Conservation (phyloP, 1,139 yeast species). For the Hyphopichia khmerensis region DNA sequence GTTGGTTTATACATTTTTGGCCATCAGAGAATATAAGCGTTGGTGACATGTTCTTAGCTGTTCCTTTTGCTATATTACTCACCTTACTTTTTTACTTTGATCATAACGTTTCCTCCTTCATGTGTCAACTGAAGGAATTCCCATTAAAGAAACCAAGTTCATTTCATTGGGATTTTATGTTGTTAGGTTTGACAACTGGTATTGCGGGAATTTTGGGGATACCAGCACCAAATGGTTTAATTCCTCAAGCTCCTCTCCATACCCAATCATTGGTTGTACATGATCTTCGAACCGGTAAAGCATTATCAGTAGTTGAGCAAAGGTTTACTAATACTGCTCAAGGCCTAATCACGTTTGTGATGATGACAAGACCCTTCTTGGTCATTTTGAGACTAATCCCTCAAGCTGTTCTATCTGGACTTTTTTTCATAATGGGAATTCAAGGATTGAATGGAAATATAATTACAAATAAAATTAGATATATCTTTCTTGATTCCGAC, state of each 20-base stretch:
- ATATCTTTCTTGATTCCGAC: constrained; percentile 60
- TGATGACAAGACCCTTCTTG: constrained; percentile 87
- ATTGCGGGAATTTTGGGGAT: constrained; percentile 82
- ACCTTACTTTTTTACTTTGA: constrained; percentile 89
- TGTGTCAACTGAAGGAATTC: constrained; percentile 82
- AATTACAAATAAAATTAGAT: constrained; percentile 62
- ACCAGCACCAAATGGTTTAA: constrained; percentile 94
- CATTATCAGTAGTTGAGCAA: constrained; percentile 79
- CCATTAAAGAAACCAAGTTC: constrained; percentile 84
- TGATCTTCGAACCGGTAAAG: constrained; percentile 40
- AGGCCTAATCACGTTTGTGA: constrained; percentile 78
- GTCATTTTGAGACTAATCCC: constrained; percentile 84
- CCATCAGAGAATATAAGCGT: constrained; percentile 55
- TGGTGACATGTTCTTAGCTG: constrained; percentile 77
- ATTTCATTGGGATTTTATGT: constrained; percentile 89
- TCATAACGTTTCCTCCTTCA: constrained; percentile 89
- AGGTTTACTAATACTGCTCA: constrained; percentile 80
- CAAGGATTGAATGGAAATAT: constrained; percentile 71
- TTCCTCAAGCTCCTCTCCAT: constrained; percentile 96
- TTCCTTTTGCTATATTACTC: constrained; percentile 86
- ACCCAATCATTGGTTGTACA: constrained; percentile 73
- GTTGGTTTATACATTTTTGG: constrained; percentile 86
- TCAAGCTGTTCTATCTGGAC: constrained; percentile 88
- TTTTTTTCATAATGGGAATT: constrained; percentile 91
- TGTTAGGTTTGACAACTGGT: constrained; percentile 85